A percentile compares a stretch with the other conserved stretches of the same genome.
Evolutionary conservation across 768 basidiomycete species (phyloP).

Genomic region (Kwoniella dejecticola): DNA sequence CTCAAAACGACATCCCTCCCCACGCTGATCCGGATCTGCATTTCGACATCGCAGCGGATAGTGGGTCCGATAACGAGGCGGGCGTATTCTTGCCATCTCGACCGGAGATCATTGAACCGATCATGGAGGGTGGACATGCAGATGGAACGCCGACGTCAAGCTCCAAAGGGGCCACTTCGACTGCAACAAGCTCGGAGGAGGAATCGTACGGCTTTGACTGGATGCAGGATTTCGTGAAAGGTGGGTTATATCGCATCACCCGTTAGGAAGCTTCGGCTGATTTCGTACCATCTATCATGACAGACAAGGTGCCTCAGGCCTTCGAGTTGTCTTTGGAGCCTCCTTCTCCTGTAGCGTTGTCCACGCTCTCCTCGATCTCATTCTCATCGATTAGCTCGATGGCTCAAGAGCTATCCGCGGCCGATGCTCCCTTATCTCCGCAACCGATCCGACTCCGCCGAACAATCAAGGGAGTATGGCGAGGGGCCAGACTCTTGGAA

Average conservation of each 20-base stretch:
- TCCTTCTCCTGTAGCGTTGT: not conserved
- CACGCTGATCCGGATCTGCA: no score
- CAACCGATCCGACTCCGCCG: not conserved
- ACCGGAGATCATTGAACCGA: no score
- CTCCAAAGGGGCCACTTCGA: no score
- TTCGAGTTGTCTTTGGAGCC: not conserved
- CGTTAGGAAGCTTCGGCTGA: not conserved
- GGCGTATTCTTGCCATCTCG: no score
- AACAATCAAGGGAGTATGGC: slow-evolving; percentile 7
- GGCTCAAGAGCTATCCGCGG: no score
- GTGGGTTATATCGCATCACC: slow-evolving; percentile 5
- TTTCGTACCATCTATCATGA: not conserved
- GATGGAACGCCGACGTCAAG: no score
- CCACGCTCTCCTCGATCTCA: slow-evolving; percentile 18
- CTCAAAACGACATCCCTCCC: no score
- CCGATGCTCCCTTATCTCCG: not conserved
- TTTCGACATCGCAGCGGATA: no score
- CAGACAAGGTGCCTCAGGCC: slow-evolving; percentile 4
- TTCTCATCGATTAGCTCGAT: no score
- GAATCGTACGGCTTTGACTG: slow-evolving; percentile 1
- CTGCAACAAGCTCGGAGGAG: not conserved
- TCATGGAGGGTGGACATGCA: no score
- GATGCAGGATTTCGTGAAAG: slow-evolving; percentile 5
- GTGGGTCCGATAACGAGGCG: no score
- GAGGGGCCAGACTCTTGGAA: slow-evolving; percentile 13